These are phyloP conservation scores for Globisporangium paddicum DNA, from an alignment of 352 stramenopile genomes.

Conservation along the genomic window DNA sequence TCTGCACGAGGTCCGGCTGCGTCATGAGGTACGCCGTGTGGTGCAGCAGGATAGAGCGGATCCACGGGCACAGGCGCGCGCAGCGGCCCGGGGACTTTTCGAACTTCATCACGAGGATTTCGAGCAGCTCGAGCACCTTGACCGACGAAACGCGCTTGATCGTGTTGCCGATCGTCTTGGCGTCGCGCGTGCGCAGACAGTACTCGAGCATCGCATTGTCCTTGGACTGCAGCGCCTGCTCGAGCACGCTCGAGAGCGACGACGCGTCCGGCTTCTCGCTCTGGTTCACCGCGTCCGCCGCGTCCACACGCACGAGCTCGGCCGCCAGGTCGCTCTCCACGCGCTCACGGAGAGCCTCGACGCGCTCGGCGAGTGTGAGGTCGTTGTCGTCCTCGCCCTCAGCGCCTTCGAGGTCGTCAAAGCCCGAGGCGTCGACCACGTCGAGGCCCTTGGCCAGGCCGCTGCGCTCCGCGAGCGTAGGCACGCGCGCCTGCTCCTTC, in stretches of 20 bases:
- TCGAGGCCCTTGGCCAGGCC: constrained; percentile 48
- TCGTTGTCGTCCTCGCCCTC: constrained; percentile 45
- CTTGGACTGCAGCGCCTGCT: constrained; percentile 82
- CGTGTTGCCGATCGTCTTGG: constrained; percentile 71
- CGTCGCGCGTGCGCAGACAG: constrained; percentile 68
- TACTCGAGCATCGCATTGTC: constrained; percentile 87
- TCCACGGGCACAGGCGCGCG: constrained; percentile 74
- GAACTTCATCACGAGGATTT: constrained; percentile 80
- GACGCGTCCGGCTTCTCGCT: constrained; percentile 70
- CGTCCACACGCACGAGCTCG: constrained; percentile 48
- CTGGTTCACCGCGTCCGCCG: constrained; percentile 19
- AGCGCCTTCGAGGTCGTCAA: constrained; percentile 44
- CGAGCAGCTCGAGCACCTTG: constrained; percentile 70
- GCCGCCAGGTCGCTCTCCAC: constrained; percentile 67
- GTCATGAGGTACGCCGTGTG: constrained; percentile 85
- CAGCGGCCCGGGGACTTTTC: constrained; percentile 78
- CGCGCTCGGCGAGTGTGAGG: constrained; percentile 66
- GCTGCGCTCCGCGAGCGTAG: constrained; percentile 65
- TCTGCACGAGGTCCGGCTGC: constrained; percentile 78
- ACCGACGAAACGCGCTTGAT: constrained; percentile 70
- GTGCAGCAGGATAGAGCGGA: constrained; percentile 75
- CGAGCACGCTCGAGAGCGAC: constrained; percentile 74
- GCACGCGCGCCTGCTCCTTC: constrained; percentile 61
- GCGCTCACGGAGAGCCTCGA: constrained; percentile 71
- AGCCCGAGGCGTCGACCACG: constrained; percentile 59